Conservation (phyloP, 2,329 filamentous ascomycete genomes). For the Hymenoscyphus infarciens region DNA sequence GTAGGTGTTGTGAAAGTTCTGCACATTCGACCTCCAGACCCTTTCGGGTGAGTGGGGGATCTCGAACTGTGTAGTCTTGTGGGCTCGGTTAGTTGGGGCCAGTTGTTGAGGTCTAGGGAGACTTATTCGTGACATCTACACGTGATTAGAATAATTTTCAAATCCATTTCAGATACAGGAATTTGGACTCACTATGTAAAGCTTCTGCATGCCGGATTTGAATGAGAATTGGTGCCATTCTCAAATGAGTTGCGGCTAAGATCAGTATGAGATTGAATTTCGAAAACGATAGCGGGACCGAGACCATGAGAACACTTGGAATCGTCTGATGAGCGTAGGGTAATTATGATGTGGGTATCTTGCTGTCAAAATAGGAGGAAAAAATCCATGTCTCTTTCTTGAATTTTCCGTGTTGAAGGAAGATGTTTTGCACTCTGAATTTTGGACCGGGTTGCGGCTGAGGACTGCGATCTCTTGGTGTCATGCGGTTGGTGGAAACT, state of each 20-base stretch:
- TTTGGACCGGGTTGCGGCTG: too few relatives aligned
- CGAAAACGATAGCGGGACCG: too few relatives aligned
- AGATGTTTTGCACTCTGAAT: too few relatives aligned
- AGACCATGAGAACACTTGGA: too few relatives aligned
- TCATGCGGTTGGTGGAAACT: too few relatives aligned
- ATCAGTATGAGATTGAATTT: not conserved
- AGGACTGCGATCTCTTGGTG: too few relatives aligned
- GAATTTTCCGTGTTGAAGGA: too few relatives aligned
- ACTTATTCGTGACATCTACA: conserved; percentile 12
- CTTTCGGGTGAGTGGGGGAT: conserved; percentile 18
- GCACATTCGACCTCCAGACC: conserved; percentile 15
- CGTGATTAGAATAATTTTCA: not conserved
- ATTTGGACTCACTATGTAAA: conserved; percentile 34
- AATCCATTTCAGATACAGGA: not conserved
- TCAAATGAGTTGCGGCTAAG: not conserved
- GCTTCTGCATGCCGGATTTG: conserved; percentile 38
- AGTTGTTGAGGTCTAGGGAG: not conserved
- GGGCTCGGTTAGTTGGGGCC: not conserved
- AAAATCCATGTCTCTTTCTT: too few relatives aligned
- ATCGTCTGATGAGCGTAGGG: too few relatives aligned
- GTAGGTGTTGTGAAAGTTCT: conserved; percentile 9
- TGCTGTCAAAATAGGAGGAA: too few relatives aligned
- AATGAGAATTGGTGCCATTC: conserved; percentile 37
- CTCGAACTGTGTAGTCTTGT: conserved; percentile 19
- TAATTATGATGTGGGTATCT: too few relatives aligned